Percentiles rank a stretch among this genome's conserved stretches.
Conservation (phyloP, 2,329 filamentous ascomycete genomes). For the Exophiala spinifera region DNA sequence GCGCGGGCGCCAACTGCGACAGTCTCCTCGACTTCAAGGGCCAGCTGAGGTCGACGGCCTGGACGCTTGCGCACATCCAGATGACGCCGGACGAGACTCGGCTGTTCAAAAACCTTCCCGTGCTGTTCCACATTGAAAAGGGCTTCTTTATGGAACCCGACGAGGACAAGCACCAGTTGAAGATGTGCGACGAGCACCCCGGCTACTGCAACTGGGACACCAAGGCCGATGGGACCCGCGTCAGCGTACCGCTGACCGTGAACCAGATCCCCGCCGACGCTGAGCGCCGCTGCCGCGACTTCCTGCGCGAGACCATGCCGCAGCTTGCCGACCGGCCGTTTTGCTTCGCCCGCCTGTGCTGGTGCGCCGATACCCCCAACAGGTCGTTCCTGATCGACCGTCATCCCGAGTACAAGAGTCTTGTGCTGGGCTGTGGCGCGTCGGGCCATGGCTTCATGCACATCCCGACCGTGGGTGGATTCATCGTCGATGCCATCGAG, state of each 20-base stretch:
- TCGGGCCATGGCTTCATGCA: slow-evolving; percentile 55
- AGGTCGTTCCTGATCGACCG: slow-evolving; percentile 52
- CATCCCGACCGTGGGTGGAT: slow-evolving; percentile 50
- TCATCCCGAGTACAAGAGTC: slow-evolving; percentile 44
- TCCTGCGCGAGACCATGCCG: slow-evolving; percentile 53
- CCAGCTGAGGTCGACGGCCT: slow-evolving; percentile 46
- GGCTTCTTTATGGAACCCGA: slow-evolving; percentile 52
- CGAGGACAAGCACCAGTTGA: slow-evolving; percentile 38
- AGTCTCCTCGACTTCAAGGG: slow-evolving; percentile 45
- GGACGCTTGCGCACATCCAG: slow-evolving; percentile 48
- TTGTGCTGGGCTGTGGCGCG: slow-evolving; percentile 51
- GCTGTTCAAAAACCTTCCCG: slow-evolving; percentile 43
- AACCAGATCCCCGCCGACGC: slow-evolving; percentile 46
- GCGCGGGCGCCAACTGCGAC: slow-evolving; percentile 43
- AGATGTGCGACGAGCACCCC: slow-evolving; percentile 53
- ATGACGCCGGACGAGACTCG: slow-evolving; percentile 42
- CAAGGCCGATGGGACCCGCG: slow-evolving; percentile 31
- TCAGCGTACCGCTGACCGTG: slow-evolving; percentile 43
- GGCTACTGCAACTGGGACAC: slow-evolving; percentile 52
- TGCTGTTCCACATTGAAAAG: slow-evolving; percentile 47
- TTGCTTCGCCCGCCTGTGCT: slow-evolving; percentile 53
- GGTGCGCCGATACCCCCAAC: slow-evolving; percentile 57
- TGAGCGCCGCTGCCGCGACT: slow-evolving; percentile 47
- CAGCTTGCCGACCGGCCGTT: slow-evolving; percentile 51
- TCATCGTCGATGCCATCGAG: slow-evolving; percentile 51